Base-by-base conservation (phyloP, 2,329 filamentous ascomycete species). In the Orbilia quercus region DNA sequence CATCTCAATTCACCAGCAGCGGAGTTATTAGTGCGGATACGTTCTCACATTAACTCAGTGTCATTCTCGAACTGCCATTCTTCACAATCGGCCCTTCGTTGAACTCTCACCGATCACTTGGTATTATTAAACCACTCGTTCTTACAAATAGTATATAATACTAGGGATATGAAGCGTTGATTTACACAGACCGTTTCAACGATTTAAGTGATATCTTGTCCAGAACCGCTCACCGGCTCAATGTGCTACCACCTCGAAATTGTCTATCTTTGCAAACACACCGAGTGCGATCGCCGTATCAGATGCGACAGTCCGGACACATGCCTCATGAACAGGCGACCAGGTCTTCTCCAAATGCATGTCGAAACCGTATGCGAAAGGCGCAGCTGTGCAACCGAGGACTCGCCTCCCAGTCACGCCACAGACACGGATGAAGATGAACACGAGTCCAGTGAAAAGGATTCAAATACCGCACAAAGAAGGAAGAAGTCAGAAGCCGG, bases 171-270 rank as follows among this genome's bases (percentile, higher is more conserved):
- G n/a, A n/a, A n/a, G n/a, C n/a, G n/a, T n/a, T n/a, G n/a, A n/a
- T n/a, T n/a, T n/a, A n/a, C n/a, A n/a, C n/a, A n/a, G n/a, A n/a
- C n/a, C n/a, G n/a, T n/a, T n/a, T n/a, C n/a, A n/a, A n/a, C n/a
- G n/a, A n/a, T n/a, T n/a, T n/a, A n/a, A n/a, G n/a, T n/a, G n/a
- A n/a, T n/a, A n/a, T n/a, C n/a, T n/a, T n/a, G n/a, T n/a, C n/a
- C n/a, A n/a, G n/a, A n/a, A n/a, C n/a, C n/a, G n/a, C n/a, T 31
- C 28, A 31, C 28, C 4, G 31, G 14, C 22, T n/a, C 28, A 31
- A 72, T 72, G 67, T 72, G 67, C 31, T 65, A 72, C 45, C 12
- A 55, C 34, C 34, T 65, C 6, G 67, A 65, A 23, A 18, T 55
- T 2, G 23, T 72, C 1, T 72, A 59, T 23, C 18, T 25, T 3